Evolutionary conservation across 1,284 basidiomycete genomes (phyloP).

Genomic region (Ceratobasidium papillatum): DNA sequence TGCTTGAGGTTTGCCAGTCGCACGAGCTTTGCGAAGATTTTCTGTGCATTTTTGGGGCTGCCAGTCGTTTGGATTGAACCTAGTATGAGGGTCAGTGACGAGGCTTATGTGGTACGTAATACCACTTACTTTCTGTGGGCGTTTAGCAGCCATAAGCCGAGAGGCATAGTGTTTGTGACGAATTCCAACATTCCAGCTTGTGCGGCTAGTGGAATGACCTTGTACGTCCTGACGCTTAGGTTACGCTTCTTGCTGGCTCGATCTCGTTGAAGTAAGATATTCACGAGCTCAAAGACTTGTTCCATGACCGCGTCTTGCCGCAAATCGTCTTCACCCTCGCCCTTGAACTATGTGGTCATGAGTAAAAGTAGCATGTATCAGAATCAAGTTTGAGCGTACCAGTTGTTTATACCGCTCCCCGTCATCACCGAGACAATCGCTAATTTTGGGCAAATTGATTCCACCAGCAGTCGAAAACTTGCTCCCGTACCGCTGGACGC

Average conservation of each 20-base stretch:
- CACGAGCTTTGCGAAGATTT: constrained; percentile 37
- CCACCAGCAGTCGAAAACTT: constrained; percentile 80
- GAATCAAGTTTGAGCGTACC: constrained; percentile 58
- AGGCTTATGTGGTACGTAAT: not conserved
- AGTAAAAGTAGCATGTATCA: not conserved
- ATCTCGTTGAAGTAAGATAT: constrained; percentile 78
- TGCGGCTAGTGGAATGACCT: constrained; percentile 83
- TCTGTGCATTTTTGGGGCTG: constrained; percentile 29
- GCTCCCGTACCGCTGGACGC: constrained; percentile 69
- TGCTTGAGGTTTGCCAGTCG: constrained; percentile 36
- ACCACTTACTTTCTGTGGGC: constrained; percentile 72
- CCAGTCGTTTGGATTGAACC: constrained; percentile 56
- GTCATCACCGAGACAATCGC: constrained; percentile 72
- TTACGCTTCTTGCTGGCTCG: constrained; percentile 77
- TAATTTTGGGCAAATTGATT: constrained; percentile 85
- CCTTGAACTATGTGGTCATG: constrained; percentile 77
- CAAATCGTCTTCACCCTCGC: constrained; percentile 86
- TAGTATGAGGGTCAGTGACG: constrained; percentile 45
- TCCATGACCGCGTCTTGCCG: constrained; percentile 99
- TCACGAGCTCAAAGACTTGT: constrained; percentile 94
- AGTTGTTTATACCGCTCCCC: constrained; percentile 81
- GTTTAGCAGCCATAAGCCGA: constrained; percentile 67
- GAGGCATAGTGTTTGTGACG: constrained; percentile 79
- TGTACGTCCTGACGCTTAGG: constrained; percentile 84
- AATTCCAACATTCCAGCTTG: constrained; percentile 93